These are phyloP conservation scores for Zarea fungicola DNA, from an alignment of 2,329 filamentous ascomycete genomes.

Conservation along the genomic window DNA sequence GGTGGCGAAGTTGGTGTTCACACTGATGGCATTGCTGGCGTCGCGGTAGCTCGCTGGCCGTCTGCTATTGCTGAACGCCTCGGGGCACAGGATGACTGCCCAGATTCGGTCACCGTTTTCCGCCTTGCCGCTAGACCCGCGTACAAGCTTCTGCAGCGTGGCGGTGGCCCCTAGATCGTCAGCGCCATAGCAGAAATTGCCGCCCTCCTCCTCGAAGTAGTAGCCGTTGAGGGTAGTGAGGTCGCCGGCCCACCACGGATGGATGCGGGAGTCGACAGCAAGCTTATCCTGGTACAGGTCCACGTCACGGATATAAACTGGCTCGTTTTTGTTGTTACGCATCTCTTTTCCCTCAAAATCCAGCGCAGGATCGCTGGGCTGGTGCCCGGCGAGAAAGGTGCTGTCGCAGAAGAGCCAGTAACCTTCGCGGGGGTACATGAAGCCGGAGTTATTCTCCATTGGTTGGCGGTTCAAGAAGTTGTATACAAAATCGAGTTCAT, in stretches of 20 bases:
- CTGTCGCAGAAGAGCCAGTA: slow-evolving; percentile 1
- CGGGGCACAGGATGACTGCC: not conserved
- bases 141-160: too few relatives aligned
- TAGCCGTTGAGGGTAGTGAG: not conserved
- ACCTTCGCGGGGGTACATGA: not conserved
- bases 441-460: not conserved
- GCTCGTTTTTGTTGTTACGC: not conserved
- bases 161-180: not conserved
- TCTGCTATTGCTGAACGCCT: not conserved
- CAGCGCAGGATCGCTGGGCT: not conserved
- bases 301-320: not conserved
- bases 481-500: too few relatives aligned
- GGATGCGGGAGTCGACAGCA: not conserved
- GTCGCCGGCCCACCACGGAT: slow-evolving; percentile 2
- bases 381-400: not conserved
- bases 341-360: not conserved
- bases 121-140: too few relatives aligned
- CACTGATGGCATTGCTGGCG: not conserved
- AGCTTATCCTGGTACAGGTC: not conserved
- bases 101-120: not conserved
- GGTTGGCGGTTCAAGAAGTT: too few relatives aligned
- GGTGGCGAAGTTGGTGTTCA: not conserved
- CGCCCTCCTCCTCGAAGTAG: not conserved
- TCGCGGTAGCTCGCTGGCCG: not conserved
- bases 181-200: not conserved